These are phyloP conservation scores for Fusarium chuoi DNA, from an alignment of 2,329 filamentous ascomycete species.

Conservation along the genomic window DNA sequence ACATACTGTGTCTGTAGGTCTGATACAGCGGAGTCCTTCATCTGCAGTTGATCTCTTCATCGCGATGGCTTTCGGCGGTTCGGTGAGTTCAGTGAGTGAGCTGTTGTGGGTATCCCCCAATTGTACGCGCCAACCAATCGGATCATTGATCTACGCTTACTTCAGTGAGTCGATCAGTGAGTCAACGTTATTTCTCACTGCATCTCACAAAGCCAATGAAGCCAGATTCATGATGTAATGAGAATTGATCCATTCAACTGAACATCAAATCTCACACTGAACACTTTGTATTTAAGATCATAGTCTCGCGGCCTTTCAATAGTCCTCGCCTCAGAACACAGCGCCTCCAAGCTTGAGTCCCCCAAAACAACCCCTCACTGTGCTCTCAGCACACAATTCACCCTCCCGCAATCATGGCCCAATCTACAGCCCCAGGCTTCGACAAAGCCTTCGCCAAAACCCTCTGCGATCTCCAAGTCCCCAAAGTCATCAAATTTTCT, in stretches of 20 bases:
- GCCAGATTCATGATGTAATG: background rate
- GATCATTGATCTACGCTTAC: background rate
- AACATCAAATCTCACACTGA: too few relatives aligned
- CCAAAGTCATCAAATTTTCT: slow-evolving; percentile 9
- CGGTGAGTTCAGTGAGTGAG: background rate
- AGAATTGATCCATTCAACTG: background rate
- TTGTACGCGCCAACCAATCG: background rate
- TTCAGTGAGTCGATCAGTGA: background rate
- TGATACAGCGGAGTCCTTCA: background rate
- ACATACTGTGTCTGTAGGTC: rapidly evolving
- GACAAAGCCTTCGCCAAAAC: slow-evolving; percentile 15
- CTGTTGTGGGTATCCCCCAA: rapidly evolving
- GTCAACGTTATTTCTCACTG: background rate
- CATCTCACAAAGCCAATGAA: background rate
- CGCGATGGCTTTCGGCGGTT: background rate
- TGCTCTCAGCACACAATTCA: background rate
- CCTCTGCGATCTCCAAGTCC: slow-evolving; percentile 27
- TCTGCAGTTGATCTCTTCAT: background rate
- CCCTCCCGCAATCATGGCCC: background rate
- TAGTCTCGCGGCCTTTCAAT: rapidly evolving
- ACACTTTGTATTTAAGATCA: background rate
- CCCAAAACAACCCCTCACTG: background rate
- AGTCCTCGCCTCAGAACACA: background rate
- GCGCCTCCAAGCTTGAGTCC: too few relatives aligned
- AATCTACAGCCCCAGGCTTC: background rate